Conservation (phyloP, 1,284 basidiomycete genomes). For the Polyporus tsugae region DNA sequence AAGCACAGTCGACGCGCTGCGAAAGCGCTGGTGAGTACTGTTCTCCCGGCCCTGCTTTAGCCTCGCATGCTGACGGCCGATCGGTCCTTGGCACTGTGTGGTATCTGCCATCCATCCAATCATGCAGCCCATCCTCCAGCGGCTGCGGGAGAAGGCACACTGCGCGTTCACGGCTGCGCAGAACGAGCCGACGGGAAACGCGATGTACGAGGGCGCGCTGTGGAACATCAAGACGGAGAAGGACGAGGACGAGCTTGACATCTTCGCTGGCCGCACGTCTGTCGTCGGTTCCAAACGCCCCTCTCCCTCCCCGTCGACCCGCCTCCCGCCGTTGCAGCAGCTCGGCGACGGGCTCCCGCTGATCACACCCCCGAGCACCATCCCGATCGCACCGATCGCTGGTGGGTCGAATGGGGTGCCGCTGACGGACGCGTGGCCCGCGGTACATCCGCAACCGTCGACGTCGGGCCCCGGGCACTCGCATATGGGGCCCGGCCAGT, state of each 20-base stretch:
- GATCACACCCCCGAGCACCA: conserved; percentile 29
- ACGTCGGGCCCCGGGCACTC: conserved; percentile 15
- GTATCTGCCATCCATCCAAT: neutral
- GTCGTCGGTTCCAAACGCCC: conserved; percentile 51
- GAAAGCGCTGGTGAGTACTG: conserved; percentile 41
- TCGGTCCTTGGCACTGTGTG: neutral
- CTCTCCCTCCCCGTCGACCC: conserved; percentile 33
- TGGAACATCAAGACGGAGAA: conserved; percentile 45
- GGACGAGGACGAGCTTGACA: conserved; percentile 70
- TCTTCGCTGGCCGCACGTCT: conserved; percentile 59
- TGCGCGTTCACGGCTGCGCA: conserved; percentile 34
- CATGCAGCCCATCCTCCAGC: conserved; percentile 37
- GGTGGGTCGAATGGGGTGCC: conserved; percentile 15
- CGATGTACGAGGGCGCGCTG: conserved; percentile 33
- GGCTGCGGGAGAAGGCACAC: conserved; percentile 42
- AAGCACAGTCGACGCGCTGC: conserved; percentile 42
- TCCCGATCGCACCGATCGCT: conserved; percentile 24
- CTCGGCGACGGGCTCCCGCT: conserved; percentile 9
- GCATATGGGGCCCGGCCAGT: conserved; percentile 9
- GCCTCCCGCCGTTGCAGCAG: conserved; percentile 1
- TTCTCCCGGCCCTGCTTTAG: neutral
- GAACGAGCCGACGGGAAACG: conserved; percentile 22
- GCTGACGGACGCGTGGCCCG: conserved; percentile 25
- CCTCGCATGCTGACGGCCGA: conserved; percentile 15
- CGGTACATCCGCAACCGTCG: conserved; percentile 11